phyloP scores from a whole-genome alignment of 1,139 yeast species.

The Pichia sp. region DNA sequence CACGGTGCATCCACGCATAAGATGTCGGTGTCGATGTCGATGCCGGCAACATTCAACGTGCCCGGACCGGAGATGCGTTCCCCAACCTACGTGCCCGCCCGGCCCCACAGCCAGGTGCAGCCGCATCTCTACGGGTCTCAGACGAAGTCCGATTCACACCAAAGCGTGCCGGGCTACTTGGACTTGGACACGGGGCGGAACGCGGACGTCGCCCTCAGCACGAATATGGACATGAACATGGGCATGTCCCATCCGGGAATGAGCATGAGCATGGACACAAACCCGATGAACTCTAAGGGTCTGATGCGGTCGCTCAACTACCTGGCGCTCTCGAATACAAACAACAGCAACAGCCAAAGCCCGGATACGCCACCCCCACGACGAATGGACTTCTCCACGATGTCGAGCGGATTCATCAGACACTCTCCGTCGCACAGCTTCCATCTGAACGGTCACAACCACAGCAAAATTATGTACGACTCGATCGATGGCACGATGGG shows the following conservation, averaged over 20 bases:
- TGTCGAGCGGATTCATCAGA: slow-evolving; percentile 12
- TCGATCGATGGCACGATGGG: neutral
- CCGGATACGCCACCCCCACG: neutral
- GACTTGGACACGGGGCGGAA: too few species aligned
- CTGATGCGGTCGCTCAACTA: neutral
- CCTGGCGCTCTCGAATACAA: neutral
- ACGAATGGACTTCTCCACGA: neutral
- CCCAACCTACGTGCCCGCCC: neutral
- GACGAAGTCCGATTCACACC: neutral
- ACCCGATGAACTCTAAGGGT: neutral
- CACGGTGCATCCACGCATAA: neutral
- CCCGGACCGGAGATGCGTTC: neutral
- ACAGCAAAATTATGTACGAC: neutral
- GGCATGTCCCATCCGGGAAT: neutral
- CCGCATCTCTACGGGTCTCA: neutral
- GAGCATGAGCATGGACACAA: neutral
- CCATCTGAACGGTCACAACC: neutral
- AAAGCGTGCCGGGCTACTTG: neutral
- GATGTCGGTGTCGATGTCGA: neutral
- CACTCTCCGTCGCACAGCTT: neutral
- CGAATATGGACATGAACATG: neutral
- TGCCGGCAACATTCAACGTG: neutral
- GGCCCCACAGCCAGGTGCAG: neutral
- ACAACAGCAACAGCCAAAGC: neutral
- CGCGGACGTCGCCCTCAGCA: too few species aligned